A percentile compares a stretch with the other conserved stretches of the same genome.
phyloP scores from a whole-genome alignment of 768 basidiomycete genomes.

The Amanita phalloides region DNA sequence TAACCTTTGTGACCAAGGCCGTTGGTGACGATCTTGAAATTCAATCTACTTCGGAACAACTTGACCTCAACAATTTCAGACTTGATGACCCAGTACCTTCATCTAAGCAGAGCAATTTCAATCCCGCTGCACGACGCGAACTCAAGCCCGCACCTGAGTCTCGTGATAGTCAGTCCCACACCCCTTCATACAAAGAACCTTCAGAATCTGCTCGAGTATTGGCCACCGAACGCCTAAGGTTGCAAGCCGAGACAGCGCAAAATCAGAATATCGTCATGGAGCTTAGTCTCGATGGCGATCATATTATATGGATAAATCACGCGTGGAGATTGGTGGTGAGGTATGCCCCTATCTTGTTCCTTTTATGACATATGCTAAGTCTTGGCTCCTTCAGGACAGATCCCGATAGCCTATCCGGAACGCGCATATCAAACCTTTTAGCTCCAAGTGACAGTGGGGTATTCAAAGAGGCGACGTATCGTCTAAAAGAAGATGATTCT shows the following conservation, averaged over 20 bases:
- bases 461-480: constrained; percentile 79
- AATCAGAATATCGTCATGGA: constrained; percentile 96
- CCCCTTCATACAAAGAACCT: constrained; percentile 30
- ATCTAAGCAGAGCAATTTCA: constrained; percentile 37
- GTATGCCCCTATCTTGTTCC: constrained; percentile 31
- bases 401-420: constrained; percentile 66
- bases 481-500: constrained; percentile 82
- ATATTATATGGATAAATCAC: constrained; percentile 93
- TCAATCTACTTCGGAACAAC: constrained; percentile 23
- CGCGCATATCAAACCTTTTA: constrained; percentile 73
- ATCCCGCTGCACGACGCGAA: constrained; percentile 49
- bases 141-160: constrained; percentile 35
- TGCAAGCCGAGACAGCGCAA: constrained; percentile 92
- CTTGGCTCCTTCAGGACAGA: constrained; percentile 46
- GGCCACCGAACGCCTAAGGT: constrained; percentile 77
- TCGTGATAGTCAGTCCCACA: constrained; percentile 19
- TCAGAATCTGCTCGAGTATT: constrained; percentile 74
- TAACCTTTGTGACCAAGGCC: constrained; percentile 91
- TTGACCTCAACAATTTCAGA: constrained; percentile 33
- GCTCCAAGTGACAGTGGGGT: constrained; percentile 71
- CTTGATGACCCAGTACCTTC: constrained; percentile 41
- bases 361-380: background rate
- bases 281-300: constrained; percentile 86
- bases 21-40: constrained; percentile 41
- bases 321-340: constrained; percentile 90